These are phyloP conservation scores for Coemansia sp. DNA, from an alignment of 192 early-diverging fungal genomes.

Conservation along the genomic window DNA sequence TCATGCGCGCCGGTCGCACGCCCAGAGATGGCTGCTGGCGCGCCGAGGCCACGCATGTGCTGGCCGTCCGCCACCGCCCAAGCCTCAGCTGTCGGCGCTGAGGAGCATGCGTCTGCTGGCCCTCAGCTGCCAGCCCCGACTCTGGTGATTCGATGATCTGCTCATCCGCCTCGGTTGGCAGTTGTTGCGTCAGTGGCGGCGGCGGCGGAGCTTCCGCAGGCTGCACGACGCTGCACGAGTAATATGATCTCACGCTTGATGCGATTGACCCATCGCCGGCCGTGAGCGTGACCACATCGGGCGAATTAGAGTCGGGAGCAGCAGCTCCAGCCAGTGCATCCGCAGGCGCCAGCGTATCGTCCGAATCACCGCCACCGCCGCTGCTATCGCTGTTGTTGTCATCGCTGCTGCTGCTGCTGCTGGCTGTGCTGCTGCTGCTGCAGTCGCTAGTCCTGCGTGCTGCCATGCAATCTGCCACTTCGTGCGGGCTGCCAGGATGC, in stretches of 20 bases:
- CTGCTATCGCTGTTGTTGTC: conserved; percentile 19
- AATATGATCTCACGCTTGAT: conserved; percentile 7
- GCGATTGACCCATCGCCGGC: conserved; percentile 12
- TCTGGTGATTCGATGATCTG: not conserved
- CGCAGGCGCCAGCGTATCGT: conserved; percentile 41
- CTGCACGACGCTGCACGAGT: conserved; percentile 6
- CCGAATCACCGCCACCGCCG: conserved; percentile 33
- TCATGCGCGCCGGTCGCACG: conserved; percentile 3
- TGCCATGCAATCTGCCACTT: not conserved
- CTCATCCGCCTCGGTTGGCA: not conserved
- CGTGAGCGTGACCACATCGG: conserved; percentile 5
- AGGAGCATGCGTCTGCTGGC: conserved; percentile 3
- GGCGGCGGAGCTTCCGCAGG: not conserved
- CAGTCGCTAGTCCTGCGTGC: conserved; percentile 8
- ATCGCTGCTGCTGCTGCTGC: conserved; percentile 23
- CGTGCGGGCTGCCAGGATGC: conserved; percentile 5
- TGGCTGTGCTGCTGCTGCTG: conserved; percentile 10
- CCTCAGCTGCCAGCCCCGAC: not conserved
- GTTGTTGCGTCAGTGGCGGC: not conserved
- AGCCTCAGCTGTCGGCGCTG: conserved; percentile 33
- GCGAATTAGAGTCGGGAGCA: not conserved
- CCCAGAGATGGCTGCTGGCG: not conserved
- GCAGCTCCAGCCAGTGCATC: not conserved
- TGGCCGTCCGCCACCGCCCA: conserved; percentile 16
- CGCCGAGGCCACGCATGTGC: not conserved